Percentiles rank a stretch among this genome's conserved stretches.
phyloP scores from a whole-genome alignment of 352 stramenopile species.

The Phytophthora chlamydospora region DNA sequence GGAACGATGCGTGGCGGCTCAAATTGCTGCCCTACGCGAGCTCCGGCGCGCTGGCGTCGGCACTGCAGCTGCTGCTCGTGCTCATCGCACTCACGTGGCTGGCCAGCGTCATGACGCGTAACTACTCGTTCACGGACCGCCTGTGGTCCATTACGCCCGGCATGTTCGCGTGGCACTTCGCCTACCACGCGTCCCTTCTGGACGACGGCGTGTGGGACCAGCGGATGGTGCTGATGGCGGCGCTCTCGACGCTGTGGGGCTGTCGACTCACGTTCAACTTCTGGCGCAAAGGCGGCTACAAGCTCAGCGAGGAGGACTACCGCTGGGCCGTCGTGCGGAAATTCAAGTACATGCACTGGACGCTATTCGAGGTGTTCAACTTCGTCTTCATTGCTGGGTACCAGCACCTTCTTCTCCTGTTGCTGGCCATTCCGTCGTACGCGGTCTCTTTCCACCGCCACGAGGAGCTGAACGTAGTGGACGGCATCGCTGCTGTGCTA shows the following conservation, averaged over 20 bases:
- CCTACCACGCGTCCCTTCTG: constrained; percentile 52
- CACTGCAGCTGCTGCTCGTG: constrained; percentile 52
- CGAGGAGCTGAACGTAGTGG: constrained; percentile 57
- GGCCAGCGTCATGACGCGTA: constrained; percentile 76
- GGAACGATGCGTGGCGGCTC: constrained; percentile 35
- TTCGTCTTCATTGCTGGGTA: constrained; percentile 91
- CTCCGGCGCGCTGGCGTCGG: constrained; percentile 46
- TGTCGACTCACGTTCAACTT: constrained; percentile 93
- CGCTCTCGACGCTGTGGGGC: constrained; percentile 88
- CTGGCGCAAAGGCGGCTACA: constrained; percentile 90
- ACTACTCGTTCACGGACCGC: constrained; percentile 94
- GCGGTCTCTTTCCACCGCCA: constrained; percentile 57
- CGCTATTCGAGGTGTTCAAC: constrained; percentile 92
- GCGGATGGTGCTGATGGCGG: constrained; percentile 78
- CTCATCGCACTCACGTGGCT: constrained; percentile 60
- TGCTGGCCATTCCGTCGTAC: constrained; percentile 81
- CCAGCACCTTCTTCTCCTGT: constrained; percentile 88
- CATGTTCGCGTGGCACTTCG: constrained; percentile 88
- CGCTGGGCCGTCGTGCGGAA: constrained; percentile 88
- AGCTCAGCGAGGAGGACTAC: constrained; percentile 92
- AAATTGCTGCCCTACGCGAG: constrained; percentile 47
- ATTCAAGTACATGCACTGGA: constrained; percentile 74
- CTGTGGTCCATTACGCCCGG: constrained; percentile 91
- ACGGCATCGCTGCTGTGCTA: constrained; percentile 63
- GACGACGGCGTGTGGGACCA: constrained; percentile 65